A percentile compares a stretch with the other conserved stretches of the same genome.
phyloP scores from a whole-genome alignment of 2,329 filamentous ascomycete species.

The Ilyonectria robusta region DNA sequence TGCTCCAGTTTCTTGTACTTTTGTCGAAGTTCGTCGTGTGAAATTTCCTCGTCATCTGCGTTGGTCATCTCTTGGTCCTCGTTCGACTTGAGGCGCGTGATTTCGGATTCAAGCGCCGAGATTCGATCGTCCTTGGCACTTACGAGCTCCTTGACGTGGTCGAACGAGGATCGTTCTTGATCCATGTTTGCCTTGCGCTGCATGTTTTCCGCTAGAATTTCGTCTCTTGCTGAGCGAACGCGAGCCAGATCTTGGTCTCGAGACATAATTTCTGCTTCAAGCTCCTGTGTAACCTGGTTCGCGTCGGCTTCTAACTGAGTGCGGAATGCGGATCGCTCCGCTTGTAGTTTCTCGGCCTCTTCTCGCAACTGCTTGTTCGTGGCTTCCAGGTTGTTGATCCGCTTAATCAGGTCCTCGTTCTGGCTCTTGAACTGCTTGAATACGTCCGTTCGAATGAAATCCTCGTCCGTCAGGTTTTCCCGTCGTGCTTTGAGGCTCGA shows the following conservation, averaged over 20 bases:
- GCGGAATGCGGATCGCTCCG: conserved; percentile 87
- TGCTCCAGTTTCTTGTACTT: conserved; percentile 83
- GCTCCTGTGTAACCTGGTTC: conserved; percentile 79
- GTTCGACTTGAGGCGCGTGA: conserved; percentile 75
- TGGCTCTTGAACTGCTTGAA: conserved; percentile 94
- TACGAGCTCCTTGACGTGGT: conserved; percentile 85
- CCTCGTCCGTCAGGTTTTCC: conserved; percentile 87
- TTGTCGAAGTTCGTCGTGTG: conserved; percentile 78
- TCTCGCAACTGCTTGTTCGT: conserved; percentile 88
- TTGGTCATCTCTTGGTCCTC: conserved; percentile 64
- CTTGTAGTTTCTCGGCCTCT: conserved; percentile 86
- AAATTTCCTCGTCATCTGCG: conserved; percentile 68
- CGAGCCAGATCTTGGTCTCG: conserved; percentile 89
- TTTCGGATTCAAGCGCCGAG: conserved; percentile 83
- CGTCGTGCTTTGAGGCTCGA: conserved; percentile 78
- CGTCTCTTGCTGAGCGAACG: conserved; percentile 87
- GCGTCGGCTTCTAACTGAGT: conserved; percentile 86
- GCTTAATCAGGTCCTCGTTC: conserved; percentile 92
- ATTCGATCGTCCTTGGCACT: conserved; percentile 87
- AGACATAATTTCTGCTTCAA: conserved; percentile 84
- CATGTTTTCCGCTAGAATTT: conserved; percentile 84
- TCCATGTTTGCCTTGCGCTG: conserved; percentile 86
- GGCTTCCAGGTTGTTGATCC: conserved; percentile 91
- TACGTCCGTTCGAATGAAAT: conserved; percentile 91
- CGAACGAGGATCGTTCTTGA: conserved; percentile 77